Conservation (phyloP, 106 monocot genomes). For the Iris macrosiphon region DNA sequence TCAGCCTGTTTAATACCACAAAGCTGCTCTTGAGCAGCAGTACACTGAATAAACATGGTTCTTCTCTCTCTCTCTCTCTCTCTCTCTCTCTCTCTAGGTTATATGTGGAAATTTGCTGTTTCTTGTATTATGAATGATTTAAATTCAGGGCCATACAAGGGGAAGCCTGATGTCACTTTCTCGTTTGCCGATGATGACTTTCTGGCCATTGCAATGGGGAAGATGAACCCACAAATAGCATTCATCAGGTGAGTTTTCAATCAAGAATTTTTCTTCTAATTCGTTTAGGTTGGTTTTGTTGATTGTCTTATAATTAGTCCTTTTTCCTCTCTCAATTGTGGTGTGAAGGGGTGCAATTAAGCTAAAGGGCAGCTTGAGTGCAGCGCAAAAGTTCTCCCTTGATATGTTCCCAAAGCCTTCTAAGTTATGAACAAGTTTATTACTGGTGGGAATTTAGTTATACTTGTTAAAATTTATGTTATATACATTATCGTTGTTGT, state of each 20-base stretch:
- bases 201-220: conserved; percentile 67
- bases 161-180: conserved; percentile 91
- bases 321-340: not conserved
- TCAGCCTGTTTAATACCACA: too few relatives aligned
- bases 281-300: not conserved
- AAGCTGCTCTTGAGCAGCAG: too few relatives aligned
- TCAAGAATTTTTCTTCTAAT: not conserved
- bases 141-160: conserved; percentile 59
- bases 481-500: too few relatives aligned
- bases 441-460: too few relatives aligned
- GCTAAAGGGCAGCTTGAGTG: conserved; percentile 88
- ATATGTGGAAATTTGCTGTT: too few relatives aligned
- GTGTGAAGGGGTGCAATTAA: conserved; percentile 76
- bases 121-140: not conserved
- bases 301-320: not conserved
- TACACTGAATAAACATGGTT: too few relatives aligned
- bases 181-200: conserved; percentile 89
- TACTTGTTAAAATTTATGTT: too few relatives aligned
- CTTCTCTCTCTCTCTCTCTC: too few relatives aligned
- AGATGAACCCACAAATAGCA: conserved; percentile 96
- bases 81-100: too few relatives aligned
- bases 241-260: conserved; percentile 60
- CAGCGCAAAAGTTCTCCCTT: conserved; percentile 96
- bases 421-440: conserved; percentile 77
- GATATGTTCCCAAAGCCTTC: conserved; percentile 98